Base-by-base conservation (phyloP, 1,284 basidiomycete species). In the Tylopilus sp. region DNA sequence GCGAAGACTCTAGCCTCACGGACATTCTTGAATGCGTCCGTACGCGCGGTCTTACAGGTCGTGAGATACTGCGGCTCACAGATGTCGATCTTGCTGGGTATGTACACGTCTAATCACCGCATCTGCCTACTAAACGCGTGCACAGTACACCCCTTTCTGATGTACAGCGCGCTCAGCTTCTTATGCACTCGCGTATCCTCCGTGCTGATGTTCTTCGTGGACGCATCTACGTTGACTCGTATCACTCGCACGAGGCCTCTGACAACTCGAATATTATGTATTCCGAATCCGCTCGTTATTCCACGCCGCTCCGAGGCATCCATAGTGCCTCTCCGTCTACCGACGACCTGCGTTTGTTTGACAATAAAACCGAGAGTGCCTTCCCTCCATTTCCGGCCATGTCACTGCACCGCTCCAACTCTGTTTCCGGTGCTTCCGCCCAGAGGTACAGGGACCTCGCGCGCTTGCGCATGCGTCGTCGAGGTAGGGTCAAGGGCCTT, bases 361-460 rank as follows among this genome's bases (percentile, higher is more conserved):
- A 54, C 10, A 23, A 30, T 15, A 21, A 44, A 21, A 35, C 13
- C 33, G 26, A 46, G n/a, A 18, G 2, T 7, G n/a, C 23, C 21
- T 29, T 53, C 30, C 53, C 58, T 11, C 42, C 34, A 30, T 55
- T 64, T 19, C 58, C 62, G 2, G 41, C 40, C 16, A 15, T 53
- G 39, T 58, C 60, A 6, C 25, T 64, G 15, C 54, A 54, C 15
- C 59, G 60, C n/a, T 65, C 61, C 35, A 49, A 64, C 46, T 58
- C 60, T 1, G 48, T 61, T 25, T 64, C 51, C 2, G 61, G 64
- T 31, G 53, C 57, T 7, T 55, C 63, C 3, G 52, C 59, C 0
- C 62, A 63, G 44, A 54, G 66, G 38, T 68, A 69, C 44, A 54
- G 48, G 48, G 67, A 66, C 42, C 64, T 68, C 15, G 67, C 67